Conservation (phyloP, 1,139 yeast genomes). For the Yamadazyma blattariae region DNA sequence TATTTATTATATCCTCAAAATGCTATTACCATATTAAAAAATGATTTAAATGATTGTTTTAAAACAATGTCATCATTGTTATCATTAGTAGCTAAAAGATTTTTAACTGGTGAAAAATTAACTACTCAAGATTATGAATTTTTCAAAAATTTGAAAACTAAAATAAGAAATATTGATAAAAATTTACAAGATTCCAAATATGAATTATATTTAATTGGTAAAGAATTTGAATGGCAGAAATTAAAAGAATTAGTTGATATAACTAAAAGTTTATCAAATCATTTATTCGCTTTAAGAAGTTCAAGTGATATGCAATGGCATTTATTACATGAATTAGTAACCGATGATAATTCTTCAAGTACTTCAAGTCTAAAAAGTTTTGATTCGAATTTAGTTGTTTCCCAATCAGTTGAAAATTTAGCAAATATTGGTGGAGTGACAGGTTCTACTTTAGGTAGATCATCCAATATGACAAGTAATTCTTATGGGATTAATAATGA, state of each 20-base stretch:
- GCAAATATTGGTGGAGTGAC: constrained; percentile 12
- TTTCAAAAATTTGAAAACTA: constrained; percentile 36
- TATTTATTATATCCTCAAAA: constrained; percentile 62
- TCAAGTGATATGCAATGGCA: constrained; percentile 68
- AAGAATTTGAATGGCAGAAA: constrained; percentile 49
- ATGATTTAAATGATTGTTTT: constrained; percentile 51
- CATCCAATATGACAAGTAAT: constrained; percentile 1
- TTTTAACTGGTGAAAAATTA: constrained; percentile 51
- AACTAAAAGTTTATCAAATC: constrained; percentile 52
- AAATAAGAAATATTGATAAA: constrained; percentile 38
- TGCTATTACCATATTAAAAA: constrained; percentile 48
- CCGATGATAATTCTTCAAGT: constrained; percentile 12
- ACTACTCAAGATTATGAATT: constrained; percentile 35
- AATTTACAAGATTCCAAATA: constrained; percentile 59
- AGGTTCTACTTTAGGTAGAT: too few relatives aligned
- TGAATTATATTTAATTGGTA: constrained; percentile 56
- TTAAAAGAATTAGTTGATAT: constrained; percentile 49
- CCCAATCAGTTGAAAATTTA: constrained; percentile 28
- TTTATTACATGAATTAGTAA: constrained; percentile 31
- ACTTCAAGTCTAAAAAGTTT: constrained; percentile 19
- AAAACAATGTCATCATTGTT: constrained; percentile 52
- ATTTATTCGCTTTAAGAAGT: constrained; percentile 64
- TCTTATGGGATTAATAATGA: constrained; percentile 5
- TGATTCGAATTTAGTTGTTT: constrained; percentile 16
- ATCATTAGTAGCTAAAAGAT: constrained; percentile 48